Conservation (phyloP, 306 rosid genomes). For the Arachis stenosperma region DNA sequence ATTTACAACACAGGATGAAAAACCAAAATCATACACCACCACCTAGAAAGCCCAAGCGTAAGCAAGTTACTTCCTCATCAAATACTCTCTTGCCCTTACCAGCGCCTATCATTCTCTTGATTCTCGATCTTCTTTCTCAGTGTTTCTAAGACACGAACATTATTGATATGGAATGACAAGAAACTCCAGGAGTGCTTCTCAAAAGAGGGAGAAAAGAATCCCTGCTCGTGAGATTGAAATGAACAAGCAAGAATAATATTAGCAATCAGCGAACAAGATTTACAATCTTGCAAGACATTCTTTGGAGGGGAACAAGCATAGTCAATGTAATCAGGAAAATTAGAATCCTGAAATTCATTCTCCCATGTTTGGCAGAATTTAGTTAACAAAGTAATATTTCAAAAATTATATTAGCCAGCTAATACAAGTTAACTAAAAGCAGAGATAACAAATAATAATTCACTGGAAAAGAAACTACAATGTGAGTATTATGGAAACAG, state of each 20-base stretch:
- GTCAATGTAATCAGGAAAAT: constrained; percentile 34
- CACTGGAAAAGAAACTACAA: constrained; percentile 21
- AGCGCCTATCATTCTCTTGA: constrained; percentile 35
- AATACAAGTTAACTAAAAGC: constrained; percentile 29
- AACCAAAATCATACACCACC: constrained; percentile 44
- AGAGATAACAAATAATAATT: constrained; percentile 27
- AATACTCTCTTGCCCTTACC: constrained; percentile 53
- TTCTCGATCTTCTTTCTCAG: constrained; percentile 26
- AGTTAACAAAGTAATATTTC: constrained; percentile 12
- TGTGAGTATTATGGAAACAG: background rate
- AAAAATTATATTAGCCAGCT: constrained; percentile 17
- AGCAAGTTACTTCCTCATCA: constrained; percentile 52
- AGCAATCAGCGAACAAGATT: background rate
- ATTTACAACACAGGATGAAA: constrained; percentile 44
- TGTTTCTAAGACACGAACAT: constrained; percentile 17
- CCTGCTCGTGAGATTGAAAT: constrained; percentile 2
- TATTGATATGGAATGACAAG: constrained; percentile 21
- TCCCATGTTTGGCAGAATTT: constrained; percentile 11
- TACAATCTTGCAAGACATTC: constrained; percentile 26
- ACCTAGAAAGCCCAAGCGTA: constrained; percentile 42
- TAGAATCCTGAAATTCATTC: constrained; percentile 16
- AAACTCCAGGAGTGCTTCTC: background rate
- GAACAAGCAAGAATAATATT: background rate
- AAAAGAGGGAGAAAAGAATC: background rate
- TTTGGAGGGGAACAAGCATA: constrained; percentile 23